Evolutionary conservation across 768 basidiomycete species (phyloP).

Genomic region (Mycena albidolilacea): DNA sequence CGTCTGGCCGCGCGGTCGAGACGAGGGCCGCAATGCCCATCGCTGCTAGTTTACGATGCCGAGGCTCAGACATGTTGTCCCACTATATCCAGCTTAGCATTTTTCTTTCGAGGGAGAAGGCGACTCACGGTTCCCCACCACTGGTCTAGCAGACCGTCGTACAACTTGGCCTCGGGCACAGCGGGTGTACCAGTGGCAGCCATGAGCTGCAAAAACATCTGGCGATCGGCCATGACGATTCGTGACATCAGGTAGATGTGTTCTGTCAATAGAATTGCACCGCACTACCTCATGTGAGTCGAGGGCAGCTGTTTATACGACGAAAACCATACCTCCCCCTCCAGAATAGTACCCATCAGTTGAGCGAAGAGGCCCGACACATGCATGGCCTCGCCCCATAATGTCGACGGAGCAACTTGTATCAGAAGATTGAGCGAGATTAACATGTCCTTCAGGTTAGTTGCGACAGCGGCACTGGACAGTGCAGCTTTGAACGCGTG

Average conservation of each 20-base stretch:
- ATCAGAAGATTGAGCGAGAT: slow-evolving; percentile 70
- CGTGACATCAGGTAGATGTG: slow-evolving; percentile 83
- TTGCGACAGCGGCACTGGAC: slow-evolving; percentile 59
- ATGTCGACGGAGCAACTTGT: slow-evolving; percentile 71
- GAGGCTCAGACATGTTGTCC: slow-evolving; percentile 91
- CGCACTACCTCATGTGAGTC: slow-evolving; percentile 48
- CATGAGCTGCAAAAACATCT: slow-evolving; percentile 81
- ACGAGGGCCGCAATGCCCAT: slow-evolving; percentile 87
- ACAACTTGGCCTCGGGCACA: slow-evolving; percentile 68
- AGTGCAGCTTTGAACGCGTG: slow-evolving; percentile 68
- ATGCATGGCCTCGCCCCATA: slow-evolving; percentile 85
- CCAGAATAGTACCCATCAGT: slow-evolving; percentile 70
- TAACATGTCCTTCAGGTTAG: slow-evolving; percentile 78
- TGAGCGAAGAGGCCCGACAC: slow-evolving; percentile 79
- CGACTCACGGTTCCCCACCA: slow-evolving; percentile 84
- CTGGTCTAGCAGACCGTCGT: slow-evolving; percentile 79
- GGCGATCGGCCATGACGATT: slow-evolving; percentile 75
- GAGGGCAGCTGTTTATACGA: not conserved
- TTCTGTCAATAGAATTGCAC: slow-evolving; percentile 70
- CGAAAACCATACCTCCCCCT: slow-evolving; percentile 71
- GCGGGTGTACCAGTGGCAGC: slow-evolving; percentile 68
- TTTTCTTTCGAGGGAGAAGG: not conserved
- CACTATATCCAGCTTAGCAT: slow-evolving; percentile 66
- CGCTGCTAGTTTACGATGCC: slow-evolving; percentile 86
- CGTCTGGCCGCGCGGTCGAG: slow-evolving; percentile 80